These are phyloP conservation scores for Alternaria brassicicola DNA, from an alignment of 2,329 filamentous ascomycete species.

Conservation along the genomic window DNA sequence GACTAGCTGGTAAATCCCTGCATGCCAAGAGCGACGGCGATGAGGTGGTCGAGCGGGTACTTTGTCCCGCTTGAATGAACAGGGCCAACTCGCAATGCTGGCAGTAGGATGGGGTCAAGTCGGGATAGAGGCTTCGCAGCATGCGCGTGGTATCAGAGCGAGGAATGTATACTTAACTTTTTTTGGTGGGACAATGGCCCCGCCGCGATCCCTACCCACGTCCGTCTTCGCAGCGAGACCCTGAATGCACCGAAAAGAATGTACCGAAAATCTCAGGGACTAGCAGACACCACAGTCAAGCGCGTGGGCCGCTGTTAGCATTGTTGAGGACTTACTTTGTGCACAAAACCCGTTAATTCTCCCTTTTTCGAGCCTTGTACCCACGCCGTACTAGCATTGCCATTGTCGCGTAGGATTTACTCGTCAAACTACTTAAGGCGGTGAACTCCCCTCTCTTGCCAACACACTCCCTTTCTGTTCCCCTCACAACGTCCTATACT, in stretches of 20 bases:
- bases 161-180: conserved; percentile 1
- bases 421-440: conserved; percentile 41
- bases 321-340: conserved; percentile 34
- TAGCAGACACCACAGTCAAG: conserved; percentile 7
- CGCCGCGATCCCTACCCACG: not conserved
- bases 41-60: conserved; percentile 2
- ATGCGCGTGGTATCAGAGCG: not conserved
- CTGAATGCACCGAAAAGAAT: conserved; percentile 11
- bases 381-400: conserved; percentile 36
- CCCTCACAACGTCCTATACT: conserved; percentile 20
- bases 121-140: not conserved
- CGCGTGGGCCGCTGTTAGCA: conserved; percentile 30
- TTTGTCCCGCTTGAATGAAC: not conserved
- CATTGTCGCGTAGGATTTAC: conserved; percentile 35
- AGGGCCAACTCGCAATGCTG: not conserved
- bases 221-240: conserved; percentile 8
- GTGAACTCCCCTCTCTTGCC: conserved; percentile 33
- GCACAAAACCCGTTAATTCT: conserved; percentile 35
- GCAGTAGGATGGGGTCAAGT: not conserved
- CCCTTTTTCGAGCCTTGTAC: conserved; percentile 24
- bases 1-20: conserved; percentile 10
- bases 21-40: conserved; percentile 7
- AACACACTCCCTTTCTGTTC: conserved; percentile 23
- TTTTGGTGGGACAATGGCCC: not conserved
- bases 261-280: conserved; percentile 6